Evolutionary conservation across 2,329 filamentous ascomycete genomes (phyloP).

Genomic region (Beauveria caledonica): DNA sequence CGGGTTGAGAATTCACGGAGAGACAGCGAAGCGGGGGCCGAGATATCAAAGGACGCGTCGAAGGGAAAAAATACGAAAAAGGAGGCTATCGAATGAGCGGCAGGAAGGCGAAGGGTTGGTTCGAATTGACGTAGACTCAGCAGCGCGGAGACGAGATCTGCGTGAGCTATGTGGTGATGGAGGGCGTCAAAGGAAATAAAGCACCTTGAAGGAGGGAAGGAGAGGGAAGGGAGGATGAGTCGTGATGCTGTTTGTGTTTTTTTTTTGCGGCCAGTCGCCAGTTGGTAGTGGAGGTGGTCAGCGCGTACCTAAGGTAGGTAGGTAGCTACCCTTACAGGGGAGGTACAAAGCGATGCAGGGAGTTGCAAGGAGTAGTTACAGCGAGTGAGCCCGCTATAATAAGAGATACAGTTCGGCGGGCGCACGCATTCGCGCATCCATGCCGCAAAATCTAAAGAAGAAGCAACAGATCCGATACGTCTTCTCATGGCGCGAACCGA

Average conservation of each 20-base stretch:
- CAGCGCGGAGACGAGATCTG: constrained; percentile 13
- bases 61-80: background rate
- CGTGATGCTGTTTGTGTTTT: constrained; percentile 5
- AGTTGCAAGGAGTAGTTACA: too few relatives aligned
- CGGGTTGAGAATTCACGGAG: background rate
- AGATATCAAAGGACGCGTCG: constrained; percentile 10
- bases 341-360: too few relatives aligned
- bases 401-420: too few relatives aligned
- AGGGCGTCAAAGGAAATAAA: constrained; percentile 4
- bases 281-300: background rate
- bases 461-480: too few relatives aligned
- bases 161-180: constrained; percentile 7
- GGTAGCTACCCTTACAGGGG: background rate
- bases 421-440: too few relatives aligned
- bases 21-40: constrained; percentile 5
- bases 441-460: too few relatives aligned
- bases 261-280: background rate
- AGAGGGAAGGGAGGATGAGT: background rate
- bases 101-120: background rate
- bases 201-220: background rate
- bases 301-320: too few relatives aligned
- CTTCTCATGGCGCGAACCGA: too few relatives aligned
- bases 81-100: constrained; percentile 2
- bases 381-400: too few relatives aligned
- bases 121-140: constrained; percentile 1